Evolutionary conservation across 108 stramenopile genomes (phyloP).

Genomic region (Fragilaria radians): DNA sequence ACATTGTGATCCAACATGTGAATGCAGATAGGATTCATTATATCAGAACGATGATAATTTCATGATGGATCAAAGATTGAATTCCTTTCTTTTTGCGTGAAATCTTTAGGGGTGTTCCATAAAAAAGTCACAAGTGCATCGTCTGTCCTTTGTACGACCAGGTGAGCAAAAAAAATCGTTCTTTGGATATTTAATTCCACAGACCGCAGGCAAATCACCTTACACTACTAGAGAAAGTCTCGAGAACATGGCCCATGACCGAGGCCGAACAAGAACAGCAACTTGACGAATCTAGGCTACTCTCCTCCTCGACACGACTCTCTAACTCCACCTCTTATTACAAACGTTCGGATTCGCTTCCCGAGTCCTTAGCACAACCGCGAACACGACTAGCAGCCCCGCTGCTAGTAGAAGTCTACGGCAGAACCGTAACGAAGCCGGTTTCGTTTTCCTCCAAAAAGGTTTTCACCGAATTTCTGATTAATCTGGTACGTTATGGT

Average conservation of each 20-base stretch:
- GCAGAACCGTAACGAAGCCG: slow-evolving; percentile 15
- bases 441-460: slow-evolving; percentile 30
- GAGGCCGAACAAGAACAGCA: slow-evolving; percentile 23
- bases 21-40: too few relatives aligned
- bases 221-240: not conserved
- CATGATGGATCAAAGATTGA: too few relatives aligned
- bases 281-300: slow-evolving; percentile 3
- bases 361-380: slow-evolving; percentile 16
- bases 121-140: too few relatives aligned
- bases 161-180: too few relatives aligned
- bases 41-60: too few relatives aligned
- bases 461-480: slow-evolving; percentile 26
- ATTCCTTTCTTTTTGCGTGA: too few relatives aligned
- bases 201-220: too few relatives aligned
- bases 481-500: slow-evolving; percentile 44
- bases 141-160: too few relatives aligned
- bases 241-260: slow-evolving; percentile 71
- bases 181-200: too few relatives aligned
- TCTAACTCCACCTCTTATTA: slow-evolving; percentile 12
- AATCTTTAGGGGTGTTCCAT: too few relatives aligned
- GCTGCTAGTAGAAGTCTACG: slow-evolving; percentile 39
- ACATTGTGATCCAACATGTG: too few relatives aligned
- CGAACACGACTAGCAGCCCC: slow-evolving; percentile 30
- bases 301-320: not conserved
- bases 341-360: slow-evolving; percentile 3